Conservation (phyloP, 257 asterid species). For the Linderniella brevidens region DNA sequence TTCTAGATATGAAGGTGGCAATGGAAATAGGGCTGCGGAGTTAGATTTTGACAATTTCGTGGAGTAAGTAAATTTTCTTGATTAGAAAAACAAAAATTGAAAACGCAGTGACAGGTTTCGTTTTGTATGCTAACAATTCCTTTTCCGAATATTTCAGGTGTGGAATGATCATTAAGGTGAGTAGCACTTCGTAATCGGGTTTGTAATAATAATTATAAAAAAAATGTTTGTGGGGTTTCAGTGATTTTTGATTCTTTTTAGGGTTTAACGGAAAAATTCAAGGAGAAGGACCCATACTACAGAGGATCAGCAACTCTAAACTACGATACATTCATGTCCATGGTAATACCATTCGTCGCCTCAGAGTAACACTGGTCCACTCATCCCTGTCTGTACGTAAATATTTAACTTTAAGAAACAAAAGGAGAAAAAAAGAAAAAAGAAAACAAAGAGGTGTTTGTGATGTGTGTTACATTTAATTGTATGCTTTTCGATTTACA, state of each 20-base stretch:
- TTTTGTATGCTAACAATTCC: no score
- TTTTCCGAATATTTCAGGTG: slow-evolving; percentile 53
- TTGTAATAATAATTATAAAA: no score
- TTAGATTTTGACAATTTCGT: slow-evolving; percentile 63
- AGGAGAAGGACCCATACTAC: slow-evolving; percentile 70
- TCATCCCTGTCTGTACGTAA: no score
- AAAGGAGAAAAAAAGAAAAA: no score
- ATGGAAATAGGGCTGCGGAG: slow-evolving; percentile 39
- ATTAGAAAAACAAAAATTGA: background rate
- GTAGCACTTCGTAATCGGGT: slow-evolving; percentile 5
- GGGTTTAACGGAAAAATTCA: slow-evolving; percentile 87
- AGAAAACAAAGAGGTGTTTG: no score
- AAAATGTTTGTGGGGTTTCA: background rate
- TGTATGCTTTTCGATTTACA: no score
- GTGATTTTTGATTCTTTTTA: slow-evolving; percentile 14
- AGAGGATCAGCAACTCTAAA: slow-evolving; percentile 57
- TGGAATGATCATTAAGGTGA: slow-evolving; percentile 86
- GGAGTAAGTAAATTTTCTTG: slow-evolving; percentile 59
- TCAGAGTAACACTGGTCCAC: slow-evolving; percentile 13
- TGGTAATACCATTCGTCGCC: slow-evolving; percentile 64
- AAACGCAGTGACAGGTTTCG: no score
- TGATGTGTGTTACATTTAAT: no score
- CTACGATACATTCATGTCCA: slow-evolving; percentile 61
- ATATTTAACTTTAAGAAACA: no score
- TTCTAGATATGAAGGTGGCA: slow-evolving; percentile 63